Base-by-base conservation (phyloP, 148 eudicot species). In the Vaccinium vitisidaea region DNA sequence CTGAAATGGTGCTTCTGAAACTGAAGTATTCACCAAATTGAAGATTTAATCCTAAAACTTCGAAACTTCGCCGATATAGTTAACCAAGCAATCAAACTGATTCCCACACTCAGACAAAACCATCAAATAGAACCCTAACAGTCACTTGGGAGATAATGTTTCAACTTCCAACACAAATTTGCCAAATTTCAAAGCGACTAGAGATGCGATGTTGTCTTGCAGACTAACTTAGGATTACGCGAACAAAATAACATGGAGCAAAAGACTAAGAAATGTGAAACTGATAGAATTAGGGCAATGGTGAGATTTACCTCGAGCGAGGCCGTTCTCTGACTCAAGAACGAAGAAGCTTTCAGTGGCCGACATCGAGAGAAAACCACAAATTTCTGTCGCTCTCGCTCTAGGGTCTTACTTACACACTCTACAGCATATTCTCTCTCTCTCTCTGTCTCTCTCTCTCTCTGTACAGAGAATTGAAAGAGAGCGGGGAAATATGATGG, bases 341-440 rank as follows among this genome's bases (percentile, higher is more conserved):
- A 87, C 80, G 23, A 75, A 55, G 65, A 84, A 80, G 50, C 78
- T 84, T 39, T 87, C 84, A 55, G 71, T 19, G 53, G 61, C 74
- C 88, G 86, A 59, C 88, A 75, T 80, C 84, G 65, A 54, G 54
- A 55, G 23, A 73, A 15, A 63, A 36, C 46, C 76, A 4, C 49
- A 6, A 30, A 27, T 14, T 30, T 54, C 30, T 48, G 53, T 48
- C 46, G 9, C 79, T 75, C 61, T 75, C 84, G 76, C 76, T 75
- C 76, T 11, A 12, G 12, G 18, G 61, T 32, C 52, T 32, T 13
- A 18, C 58, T 8, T 8, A 50, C 49, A 2, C 50, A 11, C 52
- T 19, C 27, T 0, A 11, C 54, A 19, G 14, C 25, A 4, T 19
- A 3, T 4, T 48, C 23, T n/a, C 55, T 49, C 79, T 75, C 79